Conservation (phyloP, 73 alveolate species). For the Paramecium pentaurelia region DNA sequence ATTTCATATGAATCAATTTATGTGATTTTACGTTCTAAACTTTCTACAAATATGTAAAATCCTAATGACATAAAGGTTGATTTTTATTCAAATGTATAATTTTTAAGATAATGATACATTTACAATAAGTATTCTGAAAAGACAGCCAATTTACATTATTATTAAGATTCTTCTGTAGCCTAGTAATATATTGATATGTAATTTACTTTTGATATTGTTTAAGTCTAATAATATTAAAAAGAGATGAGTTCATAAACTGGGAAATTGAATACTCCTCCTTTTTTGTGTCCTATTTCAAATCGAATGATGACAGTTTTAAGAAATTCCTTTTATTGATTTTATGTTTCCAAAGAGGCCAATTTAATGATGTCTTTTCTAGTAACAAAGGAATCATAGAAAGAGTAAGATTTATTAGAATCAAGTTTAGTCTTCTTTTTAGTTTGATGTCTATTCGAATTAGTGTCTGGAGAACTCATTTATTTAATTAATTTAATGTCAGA, state of each 20-base stretch:
- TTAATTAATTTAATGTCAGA: not conserved
- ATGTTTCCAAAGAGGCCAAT: not conserved
- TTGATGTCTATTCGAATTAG: not conserved
- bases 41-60: conserved; percentile 20
- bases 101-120: not conserved
- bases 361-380: not conserved
- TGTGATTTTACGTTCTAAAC: conserved; percentile 43
- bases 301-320: not conserved
- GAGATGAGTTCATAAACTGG: not conserved
- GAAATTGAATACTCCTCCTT: not conserved
- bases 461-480: conserved; percentile 28
- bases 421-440: not conserved
- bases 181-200: not conserved
- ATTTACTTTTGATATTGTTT: conserved; percentile 33
- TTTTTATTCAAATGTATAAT: not conserved
- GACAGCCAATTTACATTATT: not conserved
- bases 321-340: not conserved
- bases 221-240: not conserved
- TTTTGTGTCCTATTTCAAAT: conserved; percentile 10
- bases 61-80: not conserved
- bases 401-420: not conserved
- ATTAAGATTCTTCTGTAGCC: conserved; percentile 42
- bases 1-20: conserved; percentile 47
- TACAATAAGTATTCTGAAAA: conserved; percentile 1
- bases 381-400: conserved; percentile 10